Conservation (phyloP, 345 rosid genomes). For the Toxicodendron radicans region DNA sequence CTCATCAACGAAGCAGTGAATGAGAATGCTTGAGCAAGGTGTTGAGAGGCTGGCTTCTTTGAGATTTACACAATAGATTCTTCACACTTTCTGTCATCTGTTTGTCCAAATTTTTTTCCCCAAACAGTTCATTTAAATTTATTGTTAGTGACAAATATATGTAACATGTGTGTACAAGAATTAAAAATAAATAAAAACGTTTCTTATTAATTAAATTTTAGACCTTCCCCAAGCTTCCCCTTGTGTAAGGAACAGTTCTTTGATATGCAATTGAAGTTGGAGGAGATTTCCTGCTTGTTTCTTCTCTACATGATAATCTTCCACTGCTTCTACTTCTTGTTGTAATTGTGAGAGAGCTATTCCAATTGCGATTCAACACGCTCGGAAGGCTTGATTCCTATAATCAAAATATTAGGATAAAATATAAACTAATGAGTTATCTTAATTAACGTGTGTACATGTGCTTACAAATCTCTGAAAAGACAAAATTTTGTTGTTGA, state of each 20-base stretch:
- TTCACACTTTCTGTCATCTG: slow-evolving; percentile 65
- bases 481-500: no score
- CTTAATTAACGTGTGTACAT: no score
- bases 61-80: slow-evolving; percentile 54
- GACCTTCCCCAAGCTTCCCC: slow-evolving; percentile 60
- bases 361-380: slow-evolving; percentile 50
- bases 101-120: neutral
- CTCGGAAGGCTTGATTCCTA: slow-evolving; percentile 84
- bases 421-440: no score
- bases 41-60: slow-evolving; percentile 53
- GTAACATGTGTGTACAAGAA: no score
- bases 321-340: slow-evolving; percentile 72
- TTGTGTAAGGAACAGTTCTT: slow-evolving; percentile 65
- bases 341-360: slow-evolving; percentile 38
- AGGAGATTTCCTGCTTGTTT: slow-evolving; percentile 43
- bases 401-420: no score
- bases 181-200: no score
- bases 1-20: slow-evolving; percentile 57
- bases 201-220: neutral
- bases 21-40: slow-evolving; percentile 60
- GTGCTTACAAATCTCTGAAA: no score
- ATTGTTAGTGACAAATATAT: neutral
- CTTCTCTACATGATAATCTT: slow-evolving; percentile 28
- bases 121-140: neutral
- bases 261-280: slow-evolving; percentile 37